Conservation (phyloP, 2,329 filamentous ascomycete genomes). For the Monilinia aucupariae region DNA sequence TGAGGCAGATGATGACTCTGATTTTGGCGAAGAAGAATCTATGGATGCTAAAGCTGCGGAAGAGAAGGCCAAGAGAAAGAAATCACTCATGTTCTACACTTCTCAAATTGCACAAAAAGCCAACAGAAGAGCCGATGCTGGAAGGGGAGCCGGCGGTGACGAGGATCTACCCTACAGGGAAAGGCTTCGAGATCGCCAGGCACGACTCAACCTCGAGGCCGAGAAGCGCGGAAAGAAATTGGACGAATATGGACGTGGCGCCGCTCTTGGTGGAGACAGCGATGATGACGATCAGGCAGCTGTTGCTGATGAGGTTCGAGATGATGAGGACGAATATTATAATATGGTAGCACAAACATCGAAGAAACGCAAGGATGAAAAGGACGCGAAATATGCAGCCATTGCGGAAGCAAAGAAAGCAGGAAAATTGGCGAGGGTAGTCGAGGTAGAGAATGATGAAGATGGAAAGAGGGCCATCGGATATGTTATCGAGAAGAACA, state of each 20-base stretch:
- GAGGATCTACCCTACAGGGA: constrained; percentile 83
- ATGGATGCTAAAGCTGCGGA: constrained; percentile 74
- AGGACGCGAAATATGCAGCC: constrained; percentile 52
- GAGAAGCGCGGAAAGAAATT: constrained; percentile 71
- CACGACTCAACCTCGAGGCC: constrained; percentile 81
- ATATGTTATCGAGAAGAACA: constrained; percentile 96
- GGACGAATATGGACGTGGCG: constrained; percentile 58
- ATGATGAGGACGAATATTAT: constrained; percentile 72
- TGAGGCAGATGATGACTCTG: constrained; percentile 70
- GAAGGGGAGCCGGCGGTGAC: constrained; percentile 71
- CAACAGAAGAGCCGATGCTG: constrained; percentile 71
- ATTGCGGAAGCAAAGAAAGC: constrained; percentile 54
- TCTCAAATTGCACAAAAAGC: constrained; percentile 94
- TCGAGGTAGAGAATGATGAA: constrained; percentile 62
- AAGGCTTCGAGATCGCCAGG: constrained; percentile 77
- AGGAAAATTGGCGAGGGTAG: constrained; percentile 57
- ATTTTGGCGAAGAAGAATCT: constrained; percentile 85
- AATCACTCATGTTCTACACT: constrained; percentile 93
- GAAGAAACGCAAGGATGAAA: constrained; percentile 69
- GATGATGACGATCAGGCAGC: constrained; percentile 37
- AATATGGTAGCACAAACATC: constrained; percentile 71
- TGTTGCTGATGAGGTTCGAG: constrained; percentile 38
- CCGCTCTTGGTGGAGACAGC: constrained; percentile 54
- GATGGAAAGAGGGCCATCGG: constrained; percentile 91
- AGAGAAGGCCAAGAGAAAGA: constrained; percentile 85